These are phyloP conservation scores for Trichophyton benhamiae DNA, from an alignment of 2,329 filamentous ascomycete genomes.

Conservation along the genomic window DNA sequence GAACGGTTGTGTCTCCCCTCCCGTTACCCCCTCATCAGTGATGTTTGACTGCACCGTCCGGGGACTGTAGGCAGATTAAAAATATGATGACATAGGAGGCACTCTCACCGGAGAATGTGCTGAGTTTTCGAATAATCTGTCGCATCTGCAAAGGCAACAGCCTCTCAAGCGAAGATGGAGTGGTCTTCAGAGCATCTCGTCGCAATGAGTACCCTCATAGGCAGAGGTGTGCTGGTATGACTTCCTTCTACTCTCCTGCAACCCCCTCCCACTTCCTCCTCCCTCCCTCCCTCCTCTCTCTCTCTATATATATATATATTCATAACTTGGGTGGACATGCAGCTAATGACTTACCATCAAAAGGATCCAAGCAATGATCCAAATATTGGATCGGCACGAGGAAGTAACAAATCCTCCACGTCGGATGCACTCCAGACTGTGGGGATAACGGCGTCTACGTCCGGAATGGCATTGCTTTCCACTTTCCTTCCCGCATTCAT, in stretches of 20 bases:
- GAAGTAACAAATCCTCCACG: constrained; percentile 26
- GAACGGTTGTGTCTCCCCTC: background rate
- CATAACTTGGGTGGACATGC: background rate
- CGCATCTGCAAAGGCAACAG: no score
- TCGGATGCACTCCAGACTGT: constrained; percentile 22
- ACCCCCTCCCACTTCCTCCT: background rate
- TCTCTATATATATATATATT: no score
- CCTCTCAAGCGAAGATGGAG: background rate
- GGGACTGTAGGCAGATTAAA: background rate
- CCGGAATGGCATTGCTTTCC: constrained; percentile 36
- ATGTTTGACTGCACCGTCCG: background rate
- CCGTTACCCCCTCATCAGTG: background rate
- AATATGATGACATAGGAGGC: background rate
- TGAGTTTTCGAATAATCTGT: background rate
- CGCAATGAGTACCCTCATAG: background rate
- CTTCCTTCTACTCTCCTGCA: background rate
- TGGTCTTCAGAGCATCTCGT: background rate
- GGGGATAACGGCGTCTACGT: constrained; percentile 33
- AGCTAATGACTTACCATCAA: constrained; percentile 12
- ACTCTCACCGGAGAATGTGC: background rate
- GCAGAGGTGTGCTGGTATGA: constrained; percentile 2
- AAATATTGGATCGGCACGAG: constrained; percentile 31
- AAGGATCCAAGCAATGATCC: constrained; percentile 29
- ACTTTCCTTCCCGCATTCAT: constrained; percentile 38
- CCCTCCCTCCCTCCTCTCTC: background rate